A percentile compares a stretch with the other conserved stretches of the same genome.
These are phyloP conservation scores for Chaetomidium leptoderma DNA, from an alignment of 495 filamentous ascomycete genomes.

Conservation along the genomic window DNA sequence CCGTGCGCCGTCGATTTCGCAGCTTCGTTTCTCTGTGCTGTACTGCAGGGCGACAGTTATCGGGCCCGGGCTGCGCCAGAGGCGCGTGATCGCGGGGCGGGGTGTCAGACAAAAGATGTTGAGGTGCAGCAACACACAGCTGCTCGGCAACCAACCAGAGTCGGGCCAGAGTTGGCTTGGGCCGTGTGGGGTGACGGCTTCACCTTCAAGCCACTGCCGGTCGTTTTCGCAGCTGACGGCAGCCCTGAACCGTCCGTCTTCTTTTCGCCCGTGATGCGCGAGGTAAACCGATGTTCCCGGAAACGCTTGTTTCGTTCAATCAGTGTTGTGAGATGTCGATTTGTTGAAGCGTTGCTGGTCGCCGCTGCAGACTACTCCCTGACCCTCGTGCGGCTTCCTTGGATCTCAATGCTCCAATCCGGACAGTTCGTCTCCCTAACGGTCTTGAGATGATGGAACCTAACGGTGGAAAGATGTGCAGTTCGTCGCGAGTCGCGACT, in stretches of 20 bases:
- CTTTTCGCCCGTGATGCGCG: neutral
- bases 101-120: constrained; percentile 6
- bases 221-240: neutral
- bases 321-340: no score
- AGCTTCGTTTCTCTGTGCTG: neutral
- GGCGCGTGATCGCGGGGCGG: constrained; percentile 15
- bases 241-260: neutral
- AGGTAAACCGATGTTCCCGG: neutral
- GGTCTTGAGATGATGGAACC: neutral
- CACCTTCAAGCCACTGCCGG: neutral
- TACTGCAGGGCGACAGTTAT: neutral
- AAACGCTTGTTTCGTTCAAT: no score
- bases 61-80: neutral
- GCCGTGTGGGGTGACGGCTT: neutral
- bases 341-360: neutral
- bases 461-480: neutral
- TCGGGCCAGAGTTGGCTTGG: constrained; percentile 1
- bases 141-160: constrained; percentile 17
- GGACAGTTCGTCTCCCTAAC: neutral
- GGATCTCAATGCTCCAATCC: neutral
- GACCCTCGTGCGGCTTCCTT: neutral
- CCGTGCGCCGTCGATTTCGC: neutral
- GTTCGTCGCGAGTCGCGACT: no score
- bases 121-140: constrained; percentile 6
- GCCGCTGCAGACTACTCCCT: no score